These are phyloP conservation scores for Lunasporangiospora selenospora DNA, from an alignment of 192 early-diverging fungal genomes.

Conservation along the genomic window DNA sequence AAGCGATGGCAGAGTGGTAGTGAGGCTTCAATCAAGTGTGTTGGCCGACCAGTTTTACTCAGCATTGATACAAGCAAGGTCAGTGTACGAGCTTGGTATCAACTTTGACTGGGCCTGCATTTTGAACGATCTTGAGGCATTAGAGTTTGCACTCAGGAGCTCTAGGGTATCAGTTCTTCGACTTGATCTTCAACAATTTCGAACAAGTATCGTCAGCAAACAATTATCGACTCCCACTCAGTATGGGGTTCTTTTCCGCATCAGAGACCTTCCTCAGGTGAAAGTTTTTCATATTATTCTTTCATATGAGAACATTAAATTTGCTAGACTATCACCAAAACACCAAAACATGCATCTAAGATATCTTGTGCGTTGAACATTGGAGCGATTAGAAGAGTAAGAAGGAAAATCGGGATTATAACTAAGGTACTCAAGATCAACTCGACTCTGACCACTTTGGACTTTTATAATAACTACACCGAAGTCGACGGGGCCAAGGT, in stretches of 20 bases:
- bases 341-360: not conserved
- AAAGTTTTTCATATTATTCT: not conserved
- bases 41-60: conserved; percentile 1
- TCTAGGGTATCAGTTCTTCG: not conserved
- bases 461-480: not conserved
- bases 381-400: too few relatives aligned
- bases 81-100: conserved; percentile 15
- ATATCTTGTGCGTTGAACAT: not conserved
- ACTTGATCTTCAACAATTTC: conserved; percentile 1
- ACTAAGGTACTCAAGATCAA: not conserved
- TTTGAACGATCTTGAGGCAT: conserved; percentile 4
- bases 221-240: not conserved
- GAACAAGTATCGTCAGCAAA: not conserved
- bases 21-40: conserved; percentile 8
- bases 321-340: not conserved
- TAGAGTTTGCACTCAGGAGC: conserved; percentile 2
- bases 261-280: not conserved
- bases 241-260: not conserved
- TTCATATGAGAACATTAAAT: not conserved
- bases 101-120: conserved; percentile 10
- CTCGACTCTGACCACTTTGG: not conserved
- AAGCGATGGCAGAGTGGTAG: conserved; percentile 3
- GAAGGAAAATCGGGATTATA: too few relatives aligned
- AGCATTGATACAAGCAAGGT: conserved; percentile 15
- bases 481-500: not conserved